Base-by-base conservation (phyloP, 352 stramenopile species). In the Globisporangium nodosum region DNA sequence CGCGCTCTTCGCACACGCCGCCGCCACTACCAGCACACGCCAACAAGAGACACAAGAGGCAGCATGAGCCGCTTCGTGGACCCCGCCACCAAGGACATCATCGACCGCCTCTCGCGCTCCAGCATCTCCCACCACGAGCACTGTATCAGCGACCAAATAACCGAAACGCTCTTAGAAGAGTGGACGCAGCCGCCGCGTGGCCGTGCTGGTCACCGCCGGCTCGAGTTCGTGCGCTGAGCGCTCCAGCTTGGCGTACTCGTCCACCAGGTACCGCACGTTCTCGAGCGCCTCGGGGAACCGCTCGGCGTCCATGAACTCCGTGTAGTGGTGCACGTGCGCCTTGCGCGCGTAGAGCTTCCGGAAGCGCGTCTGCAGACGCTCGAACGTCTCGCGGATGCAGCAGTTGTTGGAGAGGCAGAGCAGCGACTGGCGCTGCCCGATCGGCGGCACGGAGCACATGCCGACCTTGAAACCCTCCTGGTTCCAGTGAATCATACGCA, bases 401-500 rank as follows among this genome's bases (percentile, higher is more conserved):
- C 82, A 91, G 65, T 93, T 92, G 69, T 96, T 97, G 35, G 82
- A 86, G 1, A 97, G 58, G 48, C 78, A 91, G 9, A 96, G 66
- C 43, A 97, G 62, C n/a, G 87, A 87, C 15, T 76, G 70, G 16
- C 51, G 65, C 39, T 87, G 75, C 7, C 72, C 72, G 33, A 93
- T 71, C 3, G 85, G 77, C 0, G 82, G 71, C 30, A 88, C 82
- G 16, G 54, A 63, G 56, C 85, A 96, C 7, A 94, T 61, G 0
- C 85, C 88, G 21, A 95, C 68, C 64, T 97, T 97, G 68, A 97
- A 97, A 13, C 89, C 89, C 60, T 97, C 90, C 43, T 78, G 75
- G 57, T 97, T 97, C 89, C 89, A 97, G 42, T 81, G 73, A 39
- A 94, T 90, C 79, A 97, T 92, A n/a, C 74, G 65, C 51, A 97